Percentiles rank a stretch among this genome's conserved stretches.
These are phyloP conservation scores for Phoma sp. DNA, from an alignment of 2,329 filamentous ascomycete species.

Conservation along the genomic window DNA sequence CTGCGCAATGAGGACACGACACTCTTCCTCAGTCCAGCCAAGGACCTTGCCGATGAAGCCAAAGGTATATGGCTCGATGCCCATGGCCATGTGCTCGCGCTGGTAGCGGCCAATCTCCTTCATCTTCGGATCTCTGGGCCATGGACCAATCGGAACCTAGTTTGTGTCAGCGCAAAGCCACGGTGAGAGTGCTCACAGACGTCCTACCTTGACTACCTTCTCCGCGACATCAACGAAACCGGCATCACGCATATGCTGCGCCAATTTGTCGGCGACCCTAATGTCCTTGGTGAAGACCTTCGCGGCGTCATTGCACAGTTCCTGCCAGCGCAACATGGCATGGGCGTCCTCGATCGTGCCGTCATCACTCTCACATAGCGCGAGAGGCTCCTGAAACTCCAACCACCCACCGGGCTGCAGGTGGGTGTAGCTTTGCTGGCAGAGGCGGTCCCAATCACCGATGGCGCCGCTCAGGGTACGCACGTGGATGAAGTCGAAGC, in stretches of 20 bases:
- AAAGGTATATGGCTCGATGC: conserved; percentile 45
- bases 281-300: conserved; percentile 37
- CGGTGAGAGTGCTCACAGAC: no score
- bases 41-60: conserved; percentile 45
- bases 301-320: conserved; percentile 36
- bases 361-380: conserved; percentile 41
- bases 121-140: conserved; percentile 57
- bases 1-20: conserved; percentile 42
- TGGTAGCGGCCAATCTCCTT: conserved; percentile 57
- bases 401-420: conserved; percentile 42
- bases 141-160: conserved; percentile 46
- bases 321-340: conserved; percentile 37
- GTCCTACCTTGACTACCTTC: conserved; percentile 40
- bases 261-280: conserved; percentile 28
- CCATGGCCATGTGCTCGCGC: conserved; percentile 44
- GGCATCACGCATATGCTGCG: conserved; percentile 35
- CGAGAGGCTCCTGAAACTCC: conserved; percentile 47
- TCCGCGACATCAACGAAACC: conserved; percentile 45
- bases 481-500: conserved; percentile 44
- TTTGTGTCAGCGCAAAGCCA: conserved; percentile 3
- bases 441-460: conserved; percentile 42
- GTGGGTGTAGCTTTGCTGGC: conserved; percentile 33
- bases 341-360: conserved; percentile 33
- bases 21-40: conserved; percentile 44
- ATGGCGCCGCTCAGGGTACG: conserved; percentile 41